Evolutionary conservation across 2,329 filamentous ascomycete species (phyloP).

Genomic region (Penicillium sp.): DNA sequence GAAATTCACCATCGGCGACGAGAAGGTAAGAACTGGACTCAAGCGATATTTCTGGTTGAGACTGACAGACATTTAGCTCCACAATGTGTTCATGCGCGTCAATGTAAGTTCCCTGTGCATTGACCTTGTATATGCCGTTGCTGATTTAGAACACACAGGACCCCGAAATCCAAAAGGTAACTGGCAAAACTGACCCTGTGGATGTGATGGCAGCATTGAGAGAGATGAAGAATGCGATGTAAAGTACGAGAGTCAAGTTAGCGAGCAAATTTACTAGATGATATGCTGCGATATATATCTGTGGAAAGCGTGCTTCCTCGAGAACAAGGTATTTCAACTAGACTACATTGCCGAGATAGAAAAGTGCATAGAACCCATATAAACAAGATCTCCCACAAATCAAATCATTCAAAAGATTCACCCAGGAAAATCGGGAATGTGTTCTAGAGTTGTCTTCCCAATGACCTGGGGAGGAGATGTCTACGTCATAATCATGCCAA

Average conservation of each 20-base stretch:
- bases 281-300: background rate
- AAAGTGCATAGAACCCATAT: background rate
- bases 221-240: slow-evolving; percentile 72
- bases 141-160: slow-evolving; percentile 53
- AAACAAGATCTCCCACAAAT: background rate
- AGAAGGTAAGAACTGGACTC: slow-evolving; percentile 66
- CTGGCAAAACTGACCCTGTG: slow-evolving; percentile 74
- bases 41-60: background rate
- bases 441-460: background rate
- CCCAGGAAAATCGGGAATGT: background rate
- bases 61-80: slow-evolving; percentile 55
- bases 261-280: background rate
- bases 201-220: slow-evolving; percentile 82
- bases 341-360: background rate
- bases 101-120: slow-evolving; percentile 54
- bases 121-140: background rate
- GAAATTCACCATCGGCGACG: slow-evolving; percentile 93
- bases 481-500: slow-evolving; percentile 24
- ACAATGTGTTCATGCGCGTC: slow-evolving; percentile 96
- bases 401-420: background rate
- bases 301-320: background rate
- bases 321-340: background rate
- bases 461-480: background rate
- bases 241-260: slow-evolving; percentile 1
- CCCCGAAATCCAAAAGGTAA: slow-evolving; percentile 77